These are phyloP conservation scores for Tylopilus felleus DNA, from an alignment of 768 basidiomycete species.

Conservation along the genomic window DNA sequence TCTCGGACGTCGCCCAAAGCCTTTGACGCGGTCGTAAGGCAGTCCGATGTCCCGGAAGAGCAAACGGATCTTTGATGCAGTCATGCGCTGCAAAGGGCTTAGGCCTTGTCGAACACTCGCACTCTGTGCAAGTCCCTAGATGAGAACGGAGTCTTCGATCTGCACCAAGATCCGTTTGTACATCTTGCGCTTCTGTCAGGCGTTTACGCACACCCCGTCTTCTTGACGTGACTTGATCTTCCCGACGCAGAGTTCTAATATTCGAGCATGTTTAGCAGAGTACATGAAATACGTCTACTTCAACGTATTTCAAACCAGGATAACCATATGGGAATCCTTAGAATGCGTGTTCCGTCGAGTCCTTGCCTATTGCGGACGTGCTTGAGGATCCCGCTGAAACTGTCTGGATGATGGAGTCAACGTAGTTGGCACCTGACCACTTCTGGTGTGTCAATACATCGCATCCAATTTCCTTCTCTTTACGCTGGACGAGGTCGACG, in stretches of 20 bases:
- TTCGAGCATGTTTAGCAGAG: background rate
- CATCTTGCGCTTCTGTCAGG: constrained; percentile 6
- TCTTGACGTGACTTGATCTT: constrained; percentile 7
- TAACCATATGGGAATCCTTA: constrained; percentile 27
- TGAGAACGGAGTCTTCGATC: constrained; percentile 2
- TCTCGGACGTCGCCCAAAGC: background rate
- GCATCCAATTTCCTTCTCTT: constrained; percentile 84
- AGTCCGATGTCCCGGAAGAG: background rate
- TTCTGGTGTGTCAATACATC: constrained; percentile 94
- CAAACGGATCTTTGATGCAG: constrained; percentile 3
- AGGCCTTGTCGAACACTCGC: background rate
- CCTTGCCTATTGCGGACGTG: constrained; percentile 78
- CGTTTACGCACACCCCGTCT: background rate
- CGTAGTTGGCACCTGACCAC: constrained; percentile 93
- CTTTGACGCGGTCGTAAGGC: background rate
- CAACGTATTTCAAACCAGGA: background rate
- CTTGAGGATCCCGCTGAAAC: constrained; percentile 88
- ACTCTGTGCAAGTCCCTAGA: background rate
- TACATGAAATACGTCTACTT: constrained; percentile 3
- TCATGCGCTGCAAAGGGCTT: background rate
- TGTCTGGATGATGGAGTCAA: constrained; percentile 79
- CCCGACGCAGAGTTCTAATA: background rate
- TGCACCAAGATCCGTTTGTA: constrained; percentile 12
- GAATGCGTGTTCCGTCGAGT: constrained; percentile 88
- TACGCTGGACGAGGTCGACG: constrained; percentile 81